These are phyloP conservation scores for Poronia punctata DNA, from an alignment of 495 filamentous ascomycete genomes.

Conservation along the genomic window DNA sequence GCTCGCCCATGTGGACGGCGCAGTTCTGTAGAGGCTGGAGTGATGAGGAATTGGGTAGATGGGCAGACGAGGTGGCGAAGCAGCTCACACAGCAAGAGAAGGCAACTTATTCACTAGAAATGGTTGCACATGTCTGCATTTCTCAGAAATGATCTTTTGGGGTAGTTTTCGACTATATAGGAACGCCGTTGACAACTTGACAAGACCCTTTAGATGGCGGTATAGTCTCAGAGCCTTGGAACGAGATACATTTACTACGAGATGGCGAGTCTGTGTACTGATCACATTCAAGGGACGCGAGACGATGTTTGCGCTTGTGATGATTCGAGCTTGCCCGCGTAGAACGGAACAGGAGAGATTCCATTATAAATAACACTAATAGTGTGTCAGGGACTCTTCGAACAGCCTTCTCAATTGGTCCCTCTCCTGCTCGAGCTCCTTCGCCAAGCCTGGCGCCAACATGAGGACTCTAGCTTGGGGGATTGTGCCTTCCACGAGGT, in stretches of 20 bases:
- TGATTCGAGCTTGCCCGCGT: too few species aligned
- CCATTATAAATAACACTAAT: too few species aligned
- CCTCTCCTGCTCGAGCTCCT: slow-evolving; percentile 58
- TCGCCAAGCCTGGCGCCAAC: slow-evolving; percentile 76
- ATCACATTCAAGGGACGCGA: too few species aligned
- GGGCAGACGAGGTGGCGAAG: slow-evolving; percentile 22
- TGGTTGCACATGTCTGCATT: slow-evolving; percentile 46
- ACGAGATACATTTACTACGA: too few species aligned
- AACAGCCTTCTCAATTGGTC: slow-evolving; percentile 45
- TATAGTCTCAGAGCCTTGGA: too few species aligned
- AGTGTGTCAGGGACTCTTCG: slow-evolving; percentile 27
- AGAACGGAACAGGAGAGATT: too few species aligned
- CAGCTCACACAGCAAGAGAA: slow-evolving; percentile 33
- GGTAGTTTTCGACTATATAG: too few species aligned
- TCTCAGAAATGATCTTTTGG: too few species aligned
- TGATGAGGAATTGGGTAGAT: slow-evolving; percentile 20
- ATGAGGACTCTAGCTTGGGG: slow-evolving; percentile 86
- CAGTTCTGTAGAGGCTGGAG: slow-evolving; percentile 22
- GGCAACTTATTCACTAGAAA: slow-evolving; percentile 40
- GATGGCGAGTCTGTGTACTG: too few species aligned
- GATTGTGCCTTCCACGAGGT: slow-evolving; percentile 85
- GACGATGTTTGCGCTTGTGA: too few species aligned
- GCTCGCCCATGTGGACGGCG: slow-evolving; percentile 20
- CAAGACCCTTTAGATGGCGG: too few species aligned
- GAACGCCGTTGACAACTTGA: too few species aligned